These are phyloP conservation scores for Fusarium chuoi DNA, from an alignment of 2,329 filamentous ascomycete genomes.

Conservation along the genomic window DNA sequence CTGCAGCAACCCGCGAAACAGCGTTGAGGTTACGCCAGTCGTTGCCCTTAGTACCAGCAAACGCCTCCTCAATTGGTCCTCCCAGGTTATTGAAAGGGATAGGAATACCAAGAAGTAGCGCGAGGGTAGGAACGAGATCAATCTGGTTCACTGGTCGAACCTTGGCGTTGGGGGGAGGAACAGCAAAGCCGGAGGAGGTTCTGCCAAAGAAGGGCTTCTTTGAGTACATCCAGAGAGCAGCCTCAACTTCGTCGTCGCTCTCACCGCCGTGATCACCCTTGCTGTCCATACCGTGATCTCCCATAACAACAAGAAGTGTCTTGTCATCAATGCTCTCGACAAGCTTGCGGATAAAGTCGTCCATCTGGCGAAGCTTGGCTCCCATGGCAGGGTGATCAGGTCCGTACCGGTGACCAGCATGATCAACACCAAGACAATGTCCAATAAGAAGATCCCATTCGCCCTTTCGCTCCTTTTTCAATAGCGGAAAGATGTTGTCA, in stretches of 20 bases:
- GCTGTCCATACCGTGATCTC: conserved; percentile 98
- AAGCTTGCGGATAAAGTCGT: conserved; percentile 78
- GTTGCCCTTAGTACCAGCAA: conserved; percentile 74
- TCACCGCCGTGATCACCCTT: conserved; percentile 99
- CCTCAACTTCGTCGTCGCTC: conserved; percentile 94
- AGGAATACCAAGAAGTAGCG: conserved; percentile 87
- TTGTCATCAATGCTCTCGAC: conserved; percentile 80
- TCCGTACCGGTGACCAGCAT: conserved; percentile 95
- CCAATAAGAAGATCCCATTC: conserved; percentile 96
- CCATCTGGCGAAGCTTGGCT: conserved; percentile 91
- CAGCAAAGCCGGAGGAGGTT: conserved; percentile 66
- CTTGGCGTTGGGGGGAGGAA: conserved; percentile 78
- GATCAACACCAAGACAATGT: conserved; percentile 94
- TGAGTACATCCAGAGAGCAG: conserved; percentile 98
- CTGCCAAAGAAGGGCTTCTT: conserved; percentile 87
- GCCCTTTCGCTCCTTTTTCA: conserved; percentile 70
- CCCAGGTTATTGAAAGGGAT: conserved; percentile 98
- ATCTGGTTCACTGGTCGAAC: conserved; percentile 84
- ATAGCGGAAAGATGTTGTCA: conserved; percentile 86
- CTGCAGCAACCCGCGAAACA: conserved; percentile 80
- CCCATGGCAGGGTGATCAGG: conserved; percentile 93
- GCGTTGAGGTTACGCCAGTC: conserved; percentile 81
- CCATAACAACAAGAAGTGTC: conserved; percentile 93
- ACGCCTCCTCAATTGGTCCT: conserved; percentile 92
- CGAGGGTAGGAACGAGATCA: conserved; percentile 91